Evolutionary conservation across 495 filamentous ascomycete genomes (phyloP).

Genomic region (Bathelium albidoporum): DNA sequence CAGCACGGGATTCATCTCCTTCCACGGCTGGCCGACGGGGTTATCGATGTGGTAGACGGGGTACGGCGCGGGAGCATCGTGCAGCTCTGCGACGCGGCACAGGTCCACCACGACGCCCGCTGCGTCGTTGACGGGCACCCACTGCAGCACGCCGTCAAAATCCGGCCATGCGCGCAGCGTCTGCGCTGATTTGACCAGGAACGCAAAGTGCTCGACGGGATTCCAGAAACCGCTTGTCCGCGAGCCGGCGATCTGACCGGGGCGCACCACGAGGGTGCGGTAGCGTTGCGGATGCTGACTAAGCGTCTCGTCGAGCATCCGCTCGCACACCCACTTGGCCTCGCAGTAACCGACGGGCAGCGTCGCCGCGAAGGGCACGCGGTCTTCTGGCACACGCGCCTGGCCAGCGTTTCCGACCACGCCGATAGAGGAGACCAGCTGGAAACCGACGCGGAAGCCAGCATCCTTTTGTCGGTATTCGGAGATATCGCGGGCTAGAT

Average conservation of each 20-base stretch:
- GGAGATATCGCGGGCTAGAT: background rate
- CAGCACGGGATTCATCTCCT: conserved; percentile 4
- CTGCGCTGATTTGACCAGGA: conserved; percentile 8
- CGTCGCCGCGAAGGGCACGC: conserved; percentile 27
- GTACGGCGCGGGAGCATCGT: background rate
- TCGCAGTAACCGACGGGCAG: conserved; percentile 41
- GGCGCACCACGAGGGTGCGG: conserved; percentile 36
- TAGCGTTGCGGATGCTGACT: conserved; percentile 35
- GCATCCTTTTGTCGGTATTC: background rate
- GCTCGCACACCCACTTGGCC: conserved; percentile 43
- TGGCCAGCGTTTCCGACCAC: conserved; percentile 5
- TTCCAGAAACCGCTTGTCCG: conserved; percentile 9
- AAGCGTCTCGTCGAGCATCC: conserved; percentile 41
- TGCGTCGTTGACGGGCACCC: conserved; percentile 7
- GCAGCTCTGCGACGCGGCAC: background rate
- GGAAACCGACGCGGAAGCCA: conserved; percentile 4
- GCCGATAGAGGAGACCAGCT: conserved; percentile 10
- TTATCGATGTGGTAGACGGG: conserved; percentile 12
- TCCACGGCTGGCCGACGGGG: conserved; percentile 10
- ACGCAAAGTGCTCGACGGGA: conserved; percentile 10
- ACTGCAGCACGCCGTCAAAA: background rate
- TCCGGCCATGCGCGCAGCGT: conserved; percentile 2
- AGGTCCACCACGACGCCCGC: conserved; percentile 3
- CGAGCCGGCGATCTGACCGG: conserved; percentile 33
- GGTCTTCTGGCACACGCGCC: conserved; percentile 29